phyloP scores from a whole-genome alignment of 148 eudicot species.

The Drosera capensis region DNA sequence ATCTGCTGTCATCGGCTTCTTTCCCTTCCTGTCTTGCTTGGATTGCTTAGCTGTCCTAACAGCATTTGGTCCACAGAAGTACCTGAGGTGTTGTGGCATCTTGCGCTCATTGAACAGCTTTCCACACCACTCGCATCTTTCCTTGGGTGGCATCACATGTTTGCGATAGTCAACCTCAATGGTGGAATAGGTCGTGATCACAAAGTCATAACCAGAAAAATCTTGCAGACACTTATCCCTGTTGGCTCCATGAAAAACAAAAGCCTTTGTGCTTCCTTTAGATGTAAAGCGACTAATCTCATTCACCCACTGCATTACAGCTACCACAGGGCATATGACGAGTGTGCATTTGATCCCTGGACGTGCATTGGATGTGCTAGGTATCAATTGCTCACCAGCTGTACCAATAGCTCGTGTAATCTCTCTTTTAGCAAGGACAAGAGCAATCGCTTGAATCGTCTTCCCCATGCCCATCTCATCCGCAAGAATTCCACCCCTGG shows the following conservation, averaged over 20 bases:
- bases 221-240: constrained; percentile 34
- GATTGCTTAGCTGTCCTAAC: constrained; percentile 53
- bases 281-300: constrained; percentile 68
- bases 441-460: constrained; percentile 87
- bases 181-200: constrained; percentile 76
- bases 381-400: constrained; percentile 10
- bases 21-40: constrained; percentile 46
- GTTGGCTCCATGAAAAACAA: constrained; percentile 80
- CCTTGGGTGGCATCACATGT: constrained; percentile 68
- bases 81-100: constrained; percentile 46
- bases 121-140: constrained; percentile 71
- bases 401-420: constrained; percentile 18
- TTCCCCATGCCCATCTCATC: constrained; percentile 99
- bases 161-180: constrained; percentile 77
- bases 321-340: constrained; percentile 76
- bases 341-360: constrained; percentile 63
- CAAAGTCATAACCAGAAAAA: constrained; percentile 62
- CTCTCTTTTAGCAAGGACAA: constrained; percentile 77
- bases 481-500: constrained; percentile 89
- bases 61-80: constrained; percentile 70
- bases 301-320: constrained; percentile 65
- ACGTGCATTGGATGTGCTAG: constrained; percentile 21
- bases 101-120: constrained; percentile 27
- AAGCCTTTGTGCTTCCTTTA: constrained; percentile 59
- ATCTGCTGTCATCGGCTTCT: constrained; percentile 14